Base-by-base conservation (phyloP, 2,329 filamentous ascomycete genomes). In the Epichloe baconii region DNA sequence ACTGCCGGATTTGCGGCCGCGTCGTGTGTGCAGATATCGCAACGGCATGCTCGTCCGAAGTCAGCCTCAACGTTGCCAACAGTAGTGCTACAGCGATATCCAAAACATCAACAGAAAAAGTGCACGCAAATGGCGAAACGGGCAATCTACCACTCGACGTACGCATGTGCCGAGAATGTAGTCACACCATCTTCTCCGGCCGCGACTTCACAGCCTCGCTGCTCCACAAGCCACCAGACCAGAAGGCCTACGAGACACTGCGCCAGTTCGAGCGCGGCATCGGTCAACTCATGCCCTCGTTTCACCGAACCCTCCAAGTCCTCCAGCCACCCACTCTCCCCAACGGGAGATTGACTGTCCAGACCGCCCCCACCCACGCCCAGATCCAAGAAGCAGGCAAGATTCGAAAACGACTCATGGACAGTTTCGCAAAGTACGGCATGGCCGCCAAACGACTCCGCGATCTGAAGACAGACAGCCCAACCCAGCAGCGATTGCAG, bases 151-250 rank as follows among this genome's bases (percentile, higher is more conserved):
- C 79, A 50, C 69, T 97, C 43, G 88, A 95, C 62, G 73, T 98
- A 15, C 82, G 93, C 42, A 91, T 98, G 78, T 98, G 93, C 67
- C 86, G 85, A 60, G 88, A 94, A 52, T 98, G 93, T 71, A 88
- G 75, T 50, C 66, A 69, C 53, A 79, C 72, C 37, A 71, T 80
- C 45, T 80, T 81, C 58, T 71, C 74, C 48, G 83, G 85, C 59
- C 79, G 83, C 38, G 89, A 95, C 62, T 95, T 95, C 62, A 73
- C 79, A 23, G 78, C 80, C 8, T 85, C 88, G 10, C 66, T 88
- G 4, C 69, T 75, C 1, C 74, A 79, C 48, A 84, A 83, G 55
- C 83, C 86, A 0, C 76, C 85, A 2, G 85, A 91, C 59, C 82
- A 90, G 61, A 81, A 85, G 38, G 82, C 86, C 1, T 96, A 94